Base-by-base conservation (phyloP, 179 eudicot species). In the Amaranthus tricolor region DNA sequence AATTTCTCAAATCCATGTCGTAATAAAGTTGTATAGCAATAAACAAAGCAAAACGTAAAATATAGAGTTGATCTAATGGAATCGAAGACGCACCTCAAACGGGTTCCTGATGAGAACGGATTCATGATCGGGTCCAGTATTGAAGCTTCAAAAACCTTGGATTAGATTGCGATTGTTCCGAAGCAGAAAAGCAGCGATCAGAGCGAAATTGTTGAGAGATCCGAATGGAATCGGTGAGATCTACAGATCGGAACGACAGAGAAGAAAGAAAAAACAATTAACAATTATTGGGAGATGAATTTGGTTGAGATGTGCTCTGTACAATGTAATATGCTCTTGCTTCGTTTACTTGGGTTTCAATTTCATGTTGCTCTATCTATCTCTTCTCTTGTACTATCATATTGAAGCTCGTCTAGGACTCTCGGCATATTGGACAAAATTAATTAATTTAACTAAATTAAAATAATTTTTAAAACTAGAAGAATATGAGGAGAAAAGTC, bases 21-120 rank as follows among this genome's bases (percentile, higher is more conserved):
- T 24, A n/a, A 51, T 16, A 24, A 54, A 70, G 21, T 9, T 31
- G 69, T 21, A 24, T 9, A n/a, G 16, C 43, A 69, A 69, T 10
- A 24, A 63, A 11, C 50, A 50, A 47, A 66, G 17, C 55, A 63
- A 71, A 56, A 45, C 74, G 14, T 40, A 11, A 68, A 61, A 69
- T 19, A 57, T 47, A 69, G 40, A 31, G 40, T 31, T 31, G 40
- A 31, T 31, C 40, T 31, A 31, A 31, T 2, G 66, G 63, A 7
- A 52, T 47, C 17, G 45, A 73, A 70, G 52, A 75, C 87, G 71
- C 43, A 90, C 99, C 99, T 90, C 78, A 95, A 86, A 71, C 98
- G 99, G 61, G 99, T 95, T 60, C 90, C 92, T 44, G 99, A 95
- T 21, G 99, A 93, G 79, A 95, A 95, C 73, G 98, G 95, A 84